These are phyloP conservation scores for Sarcodon aspratus DNA, from an alignment of 768 basidiomycete genomes.

Conservation along the genomic window DNA sequence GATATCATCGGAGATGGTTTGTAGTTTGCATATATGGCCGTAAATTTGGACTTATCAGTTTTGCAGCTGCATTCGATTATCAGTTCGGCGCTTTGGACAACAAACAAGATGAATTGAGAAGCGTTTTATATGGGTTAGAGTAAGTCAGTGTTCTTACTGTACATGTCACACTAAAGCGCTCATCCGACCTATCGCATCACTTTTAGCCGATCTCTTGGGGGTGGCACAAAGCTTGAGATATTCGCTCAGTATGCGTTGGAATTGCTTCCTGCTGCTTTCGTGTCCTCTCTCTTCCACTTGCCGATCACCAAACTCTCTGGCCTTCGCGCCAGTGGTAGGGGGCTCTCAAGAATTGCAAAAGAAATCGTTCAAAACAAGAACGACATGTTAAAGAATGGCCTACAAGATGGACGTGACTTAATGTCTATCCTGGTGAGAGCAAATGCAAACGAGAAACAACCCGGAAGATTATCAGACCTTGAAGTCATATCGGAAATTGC, in stretches of 20 bases:
- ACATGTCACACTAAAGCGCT: no score
- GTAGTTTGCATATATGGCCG: neutral
- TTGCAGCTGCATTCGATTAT: slow-evolving; percentile 28
- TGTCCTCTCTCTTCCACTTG: no score
- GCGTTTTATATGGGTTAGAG: slow-evolving; percentile 37
- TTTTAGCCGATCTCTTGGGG: no score
- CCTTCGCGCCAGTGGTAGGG: no score
- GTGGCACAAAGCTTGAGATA: no score
- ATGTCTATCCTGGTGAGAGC: slow-evolving; percentile 31
- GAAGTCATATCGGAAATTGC: slow-evolving; percentile 18
- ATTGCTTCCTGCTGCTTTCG: no score
- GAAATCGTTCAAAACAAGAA: neutral
- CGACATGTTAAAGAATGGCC: neutral
- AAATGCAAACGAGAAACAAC: slow-evolving; percentile 35
- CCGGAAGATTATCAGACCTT: slow-evolving; percentile 21
- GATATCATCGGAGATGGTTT: slow-evolving; percentile 27
- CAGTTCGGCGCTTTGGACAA: slow-evolving; percentile 42
- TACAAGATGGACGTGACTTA: neutral
- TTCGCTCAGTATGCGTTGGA: no score
- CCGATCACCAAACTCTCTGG: no score
- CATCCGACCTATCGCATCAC: no score
- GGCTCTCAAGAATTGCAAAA: no score
- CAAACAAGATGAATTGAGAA: slow-evolving; percentile 38
- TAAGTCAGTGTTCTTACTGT: no score
- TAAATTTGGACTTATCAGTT: neutral